Base-by-base conservation (phyloP, 176 grass and related monocot genomes). In the Oryza brachyantha region DNA sequence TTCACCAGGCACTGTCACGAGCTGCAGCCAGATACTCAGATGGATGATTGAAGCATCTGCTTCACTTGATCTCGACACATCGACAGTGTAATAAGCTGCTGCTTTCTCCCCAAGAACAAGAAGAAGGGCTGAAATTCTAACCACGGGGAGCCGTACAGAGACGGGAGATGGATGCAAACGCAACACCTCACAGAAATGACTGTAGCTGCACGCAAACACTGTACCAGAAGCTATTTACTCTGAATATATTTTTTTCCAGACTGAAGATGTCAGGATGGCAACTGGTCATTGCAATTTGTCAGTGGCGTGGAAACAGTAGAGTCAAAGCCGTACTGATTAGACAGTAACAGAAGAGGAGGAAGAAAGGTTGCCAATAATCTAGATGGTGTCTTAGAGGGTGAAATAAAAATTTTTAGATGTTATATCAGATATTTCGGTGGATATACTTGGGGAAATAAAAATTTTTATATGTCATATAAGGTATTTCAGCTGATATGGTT, bases 351-450 rank as follows among this genome's bases (percentile, higher is more conserved):
- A 3, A 17, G 58, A 29, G 29, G 11, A 6, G 5, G 65, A 59
- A 27, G n/a, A 14, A 10, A 55, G 83, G 76, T 67, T 59, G 84
- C 69, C 76, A 45, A 55, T 85, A 79, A 85, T 79, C 43, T 26
- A 85, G 39, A n/a, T n/a, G n/a, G n/a, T n/a, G n/a, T n/a, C n/a
- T n/a, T n/a, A n/a, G n/a, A n/a, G n/a, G n/a, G n/a, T n/a, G n/a
- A n/a, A n/a, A n/a, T n/a, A n/a, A n/a, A n/a, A n/a, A n/a, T n/a
- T n/a, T n/a, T n/a, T n/a, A n/a, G n/a, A n/a, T n/a, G n/a, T n/a
- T n/a, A n/a, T n/a, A n/a, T n/a, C n/a, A n/a, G n/a, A n/a, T n/a
- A n/a, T n/a, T n/a, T n/a, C n/a, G n/a, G n/a, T n/a, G n/a, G n/a
- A n/a, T n/a, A n/a, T n/a, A n/a, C n/a, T n/a, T n/a, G n/a, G n/a